These are phyloP conservation scores for Lithospermum erythrorhizon DNA, from an alignment of 257 asterid genomes.

Conservation along the genomic window DNA sequence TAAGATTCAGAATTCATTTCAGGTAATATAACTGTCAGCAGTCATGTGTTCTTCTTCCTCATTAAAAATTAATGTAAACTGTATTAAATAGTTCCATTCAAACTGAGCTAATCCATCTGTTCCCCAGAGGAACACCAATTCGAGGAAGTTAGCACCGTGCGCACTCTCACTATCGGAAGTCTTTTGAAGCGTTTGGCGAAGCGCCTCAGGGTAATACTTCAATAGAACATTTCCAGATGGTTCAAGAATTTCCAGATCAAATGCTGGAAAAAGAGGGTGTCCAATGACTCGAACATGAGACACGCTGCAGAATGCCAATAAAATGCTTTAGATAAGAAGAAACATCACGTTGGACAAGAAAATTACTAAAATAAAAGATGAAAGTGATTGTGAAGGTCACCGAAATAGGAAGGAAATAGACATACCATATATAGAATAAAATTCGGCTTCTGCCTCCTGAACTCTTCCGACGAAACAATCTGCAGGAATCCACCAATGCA, in stretches of 20 bases:
- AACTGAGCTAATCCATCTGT: not conserved
- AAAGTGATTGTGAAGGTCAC: not conserved
- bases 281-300: constrained; percentile 53
- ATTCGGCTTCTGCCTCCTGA: constrained; percentile 55
- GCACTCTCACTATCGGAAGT: not conserved
- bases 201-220: constrained; percentile 25
- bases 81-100: too few relatives aligned
- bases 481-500: constrained; percentile 68
- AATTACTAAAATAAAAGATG: not conserved
- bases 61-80: too few relatives aligned
- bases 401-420: not conserved
- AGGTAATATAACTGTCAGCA: too few relatives aligned
- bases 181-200: constrained; percentile 10
- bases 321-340: not conserved
- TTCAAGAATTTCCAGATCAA: constrained; percentile 30
- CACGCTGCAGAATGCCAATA: constrained; percentile 35
- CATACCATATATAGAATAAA: constrained; percentile 68
- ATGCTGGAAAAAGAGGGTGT: constrained; percentile 51
- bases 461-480: constrained; percentile 63
- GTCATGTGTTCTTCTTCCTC: too few relatives aligned
- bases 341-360: too few relatives aligned
- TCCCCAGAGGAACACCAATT: not conserved
- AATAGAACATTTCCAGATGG: constrained; percentile 36
- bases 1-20: too few relatives aligned
- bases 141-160: not conserved